Evolutionary conservation across 352 stramenopile species (phyloP).

Genomic region (Plasmopara muralis): DNA sequence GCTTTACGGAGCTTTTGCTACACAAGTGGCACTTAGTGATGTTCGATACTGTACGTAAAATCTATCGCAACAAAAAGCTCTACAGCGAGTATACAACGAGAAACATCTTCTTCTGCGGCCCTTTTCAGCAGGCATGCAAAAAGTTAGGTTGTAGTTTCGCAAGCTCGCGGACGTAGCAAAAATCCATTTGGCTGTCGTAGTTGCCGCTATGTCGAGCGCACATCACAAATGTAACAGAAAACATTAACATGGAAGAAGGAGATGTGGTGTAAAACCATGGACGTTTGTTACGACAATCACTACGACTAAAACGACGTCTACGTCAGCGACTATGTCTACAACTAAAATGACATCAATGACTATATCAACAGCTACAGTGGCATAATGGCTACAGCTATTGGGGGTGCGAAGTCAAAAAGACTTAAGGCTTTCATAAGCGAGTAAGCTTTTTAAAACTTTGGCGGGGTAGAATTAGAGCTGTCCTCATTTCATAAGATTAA

Average conservation of each 20-base stretch:
- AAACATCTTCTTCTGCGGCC: background rate
- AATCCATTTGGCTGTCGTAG: background rate
- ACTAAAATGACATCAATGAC: too few relatives aligned
- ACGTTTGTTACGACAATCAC: too few relatives aligned
- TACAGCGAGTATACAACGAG: conserved; percentile 1
- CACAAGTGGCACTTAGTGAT: conserved; percentile 1
- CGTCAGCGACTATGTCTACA: too few relatives aligned
- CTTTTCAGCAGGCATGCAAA: background rate
- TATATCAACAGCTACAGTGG: background rate
- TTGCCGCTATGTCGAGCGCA: background rate
- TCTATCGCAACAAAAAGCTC: conserved; percentile 9
- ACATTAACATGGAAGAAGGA: background rate
- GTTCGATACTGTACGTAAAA: conserved; percentile 1
- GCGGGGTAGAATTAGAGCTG: too few relatives aligned
- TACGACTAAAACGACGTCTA: too few relatives aligned
- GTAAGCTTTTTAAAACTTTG: background rate
- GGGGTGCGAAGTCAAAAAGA: background rate
- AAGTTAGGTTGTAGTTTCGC: background rate
- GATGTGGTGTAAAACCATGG: background rate
- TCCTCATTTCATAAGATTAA: background rate
- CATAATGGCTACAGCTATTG: background rate
- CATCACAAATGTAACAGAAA: background rate
- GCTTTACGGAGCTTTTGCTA: background rate
- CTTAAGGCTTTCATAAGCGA: background rate
- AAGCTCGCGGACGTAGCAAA: background rate